These are phyloP conservation scores for Penicillium sp. DNA, from an alignment of 2,329 filamentous ascomycete species.

Conservation along the genomic window DNA sequence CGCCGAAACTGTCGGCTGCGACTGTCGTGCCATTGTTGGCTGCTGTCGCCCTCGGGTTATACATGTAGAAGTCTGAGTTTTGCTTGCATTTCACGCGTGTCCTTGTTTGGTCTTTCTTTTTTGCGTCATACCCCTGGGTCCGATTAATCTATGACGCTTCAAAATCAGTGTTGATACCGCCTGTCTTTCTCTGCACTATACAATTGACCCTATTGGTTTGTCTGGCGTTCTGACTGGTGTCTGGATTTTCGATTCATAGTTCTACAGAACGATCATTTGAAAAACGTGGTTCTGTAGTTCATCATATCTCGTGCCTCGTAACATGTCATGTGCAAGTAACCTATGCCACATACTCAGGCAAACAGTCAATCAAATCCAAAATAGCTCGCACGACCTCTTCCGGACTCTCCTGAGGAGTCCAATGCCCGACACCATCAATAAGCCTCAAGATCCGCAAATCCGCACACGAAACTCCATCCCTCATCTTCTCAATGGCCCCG, in stretches of 20 bases:
- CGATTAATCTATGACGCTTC: constrained; percentile 12
- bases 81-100: constrained; percentile 22
- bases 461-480: constrained; percentile 44
- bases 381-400: constrained; percentile 45
- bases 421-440: constrained; percentile 63
- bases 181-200: constrained; percentile 1
- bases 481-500: constrained; percentile 58
- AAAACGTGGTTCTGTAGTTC: neutral
- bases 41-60: constrained; percentile 18
- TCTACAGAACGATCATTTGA: neutral
- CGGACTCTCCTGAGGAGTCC: constrained; percentile 65
- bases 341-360: neutral
- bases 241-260: neutral
- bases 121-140: constrained; percentile 23
- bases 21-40: constrained; percentile 29
- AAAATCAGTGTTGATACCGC: constrained; percentile 12
- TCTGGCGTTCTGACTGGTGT: constrained; percentile 5
- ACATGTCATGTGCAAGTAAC: neutral
- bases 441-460: constrained; percentile 53
- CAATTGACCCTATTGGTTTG: neutral
- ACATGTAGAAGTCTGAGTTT: constrained; percentile 17
- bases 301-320: neutral
- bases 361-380: constrained; percentile 10
- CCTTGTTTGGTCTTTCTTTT: constrained; percentile 6
- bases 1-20: constrained; percentile 14